Conservation (phyloP, 306 rosid genomes). For the Gleditsia sinensis region DNA sequence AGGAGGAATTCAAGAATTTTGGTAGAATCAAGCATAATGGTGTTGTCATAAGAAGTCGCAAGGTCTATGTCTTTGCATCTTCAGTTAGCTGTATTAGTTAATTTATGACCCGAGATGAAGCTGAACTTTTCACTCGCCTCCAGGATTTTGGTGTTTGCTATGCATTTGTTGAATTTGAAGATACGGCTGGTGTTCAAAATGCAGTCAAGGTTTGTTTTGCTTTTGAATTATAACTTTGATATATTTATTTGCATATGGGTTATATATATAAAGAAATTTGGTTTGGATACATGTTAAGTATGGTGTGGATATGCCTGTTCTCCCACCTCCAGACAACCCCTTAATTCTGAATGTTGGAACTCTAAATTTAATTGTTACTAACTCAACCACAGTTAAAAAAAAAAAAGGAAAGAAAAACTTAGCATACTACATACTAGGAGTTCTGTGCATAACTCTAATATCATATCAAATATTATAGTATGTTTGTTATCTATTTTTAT, state of each 20-base stretch:
- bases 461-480: no score
- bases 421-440: no score
- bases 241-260: neutral
- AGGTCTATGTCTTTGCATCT: slow-evolving; percentile 45
- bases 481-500: no score
- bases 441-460: no score
- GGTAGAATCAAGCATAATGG: slow-evolving; percentile 69
- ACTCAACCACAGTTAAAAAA: no score
- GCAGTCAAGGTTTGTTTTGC: slow-evolving; percentile 72
- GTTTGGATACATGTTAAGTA: no score
- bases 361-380: no score
- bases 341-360: no score
- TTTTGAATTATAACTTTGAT: slow-evolving; percentile 13
- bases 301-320: no score
- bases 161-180: slow-evolving; percentile 94
- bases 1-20: slow-evolving; percentile 70
- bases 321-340: no score
- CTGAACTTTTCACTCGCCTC: slow-evolving; percentile 29
- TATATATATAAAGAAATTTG: no score
- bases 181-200: slow-evolving; percentile 74
- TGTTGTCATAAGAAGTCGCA: slow-evolving; percentile 77
- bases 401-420: no score
- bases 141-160: slow-evolving; percentile 97
- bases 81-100: slow-evolving; percentile 5
- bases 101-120: slow-evolving; percentile 10